Evolutionary conservation across 1,284 basidiomycete species (phyloP), one percentile per base, ranked within the genome.

Genomic region (Cryptococcus neoformans): DNA sequence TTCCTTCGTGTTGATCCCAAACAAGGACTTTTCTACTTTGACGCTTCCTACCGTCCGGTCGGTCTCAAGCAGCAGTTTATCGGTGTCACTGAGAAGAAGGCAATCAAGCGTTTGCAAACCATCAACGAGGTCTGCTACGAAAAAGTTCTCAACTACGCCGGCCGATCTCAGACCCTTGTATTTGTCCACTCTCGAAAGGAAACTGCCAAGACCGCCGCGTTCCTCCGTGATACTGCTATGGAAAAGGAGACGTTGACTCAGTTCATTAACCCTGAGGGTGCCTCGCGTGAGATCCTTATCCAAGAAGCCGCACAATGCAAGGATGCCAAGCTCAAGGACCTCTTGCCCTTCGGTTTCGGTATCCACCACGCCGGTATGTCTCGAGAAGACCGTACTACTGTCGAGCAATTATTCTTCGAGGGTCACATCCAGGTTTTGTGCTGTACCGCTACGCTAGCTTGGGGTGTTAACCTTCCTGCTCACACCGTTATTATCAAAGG

Each of bases 121-220:
- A 95, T 93, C 84, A 99, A 99, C 79, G 94, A 99, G 74, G 94
- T 99, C 44, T 96, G 94, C 76, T 99, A 99, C 81, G 95, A 99
- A 76, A 99, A 99, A 80, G 90, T 96, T 0, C 84, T 95, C 36
- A 92, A 96, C 67, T 90, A 96, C 70, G 92, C 90, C 0, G 88
- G 90, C 53, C 90, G 89, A 79, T 77, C 77, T 51, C 79, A 81
- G 63, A 90, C 89, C 0, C 83, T 99, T 39, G 93, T 99, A 38
- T 99, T 99, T 70, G 93, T 98, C 0, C 96, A 99, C 75, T 99
- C 95, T 49, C 86, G 96, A 55, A 99, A 99, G 79, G 93, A 97
- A 80, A 98, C 96, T 0, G 91, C 92, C 40, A 99, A 99, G 82
- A 99, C 96, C 0, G 94, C 95, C 34, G 89, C 87, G 71, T 97